Conservation (phyloP, 805 yeast species). For the Cyberlindnera bimundalis region DNA sequence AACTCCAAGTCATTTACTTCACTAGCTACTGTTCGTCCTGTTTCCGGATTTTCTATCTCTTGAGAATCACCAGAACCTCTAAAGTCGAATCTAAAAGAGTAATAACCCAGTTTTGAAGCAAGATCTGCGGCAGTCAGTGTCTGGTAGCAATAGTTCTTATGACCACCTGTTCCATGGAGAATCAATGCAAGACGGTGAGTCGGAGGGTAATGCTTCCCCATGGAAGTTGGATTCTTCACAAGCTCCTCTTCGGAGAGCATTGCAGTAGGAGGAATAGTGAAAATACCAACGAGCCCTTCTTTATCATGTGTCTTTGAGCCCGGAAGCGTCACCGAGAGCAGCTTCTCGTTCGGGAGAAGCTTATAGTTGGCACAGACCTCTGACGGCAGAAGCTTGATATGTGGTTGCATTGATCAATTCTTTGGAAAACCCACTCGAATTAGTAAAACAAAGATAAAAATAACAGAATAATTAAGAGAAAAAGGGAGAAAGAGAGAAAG, state of each 20-base stretch:
- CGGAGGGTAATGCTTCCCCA: conserved; percentile 28
- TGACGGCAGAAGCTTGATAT: not conserved
- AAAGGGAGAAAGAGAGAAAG: too few species aligned
- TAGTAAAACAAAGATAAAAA: too few species aligned
- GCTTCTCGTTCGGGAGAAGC: conserved; percentile 25
- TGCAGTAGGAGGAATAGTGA: conserved; percentile 32
- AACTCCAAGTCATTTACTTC: conserved; percentile 68
- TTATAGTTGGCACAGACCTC: conserved; percentile 19
- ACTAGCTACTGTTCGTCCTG: conserved; percentile 56
- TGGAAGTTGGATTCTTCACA: conserved; percentile 10
- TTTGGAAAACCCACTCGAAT: too few species aligned
- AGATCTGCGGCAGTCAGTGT: conserved; percentile 55
- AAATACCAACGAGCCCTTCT: conserved; percentile 35
- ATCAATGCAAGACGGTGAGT: conserved; percentile 55
- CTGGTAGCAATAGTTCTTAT: conserved; percentile 76
- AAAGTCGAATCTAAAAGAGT: conserved; percentile 76
- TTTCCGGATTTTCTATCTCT: conserved; percentile 27
- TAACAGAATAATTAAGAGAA: too few species aligned
- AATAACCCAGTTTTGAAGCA: conserved; percentile 56
- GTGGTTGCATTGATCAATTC: not conserved
- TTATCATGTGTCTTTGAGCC: conserved; percentile 23
- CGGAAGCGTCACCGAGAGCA: conserved; percentile 25
- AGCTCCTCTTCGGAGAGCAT: conserved; percentile 20
- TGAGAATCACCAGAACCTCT: conserved; percentile 81
- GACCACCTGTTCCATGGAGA: conserved; percentile 85